Evolutionary conservation across 305 asterid species (phyloP).

Genomic region (Rubia peregrina): DNA sequence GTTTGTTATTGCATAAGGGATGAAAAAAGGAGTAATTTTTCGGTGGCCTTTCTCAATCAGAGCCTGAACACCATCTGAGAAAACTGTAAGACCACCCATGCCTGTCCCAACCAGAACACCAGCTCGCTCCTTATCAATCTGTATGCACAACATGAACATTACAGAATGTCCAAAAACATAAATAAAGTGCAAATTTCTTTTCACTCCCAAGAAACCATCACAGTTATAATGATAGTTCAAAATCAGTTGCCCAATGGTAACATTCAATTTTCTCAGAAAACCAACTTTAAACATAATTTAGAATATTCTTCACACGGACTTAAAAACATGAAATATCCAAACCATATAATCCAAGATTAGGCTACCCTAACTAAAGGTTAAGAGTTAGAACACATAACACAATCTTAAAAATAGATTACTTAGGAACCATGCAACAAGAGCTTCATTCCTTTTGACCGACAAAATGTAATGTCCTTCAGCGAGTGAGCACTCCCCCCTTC

Average conservation of each 20-base stretch:
- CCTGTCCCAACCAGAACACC: constrained; percentile 67
- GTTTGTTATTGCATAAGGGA: constrained; percentile 61
- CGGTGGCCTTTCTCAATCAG: constrained; percentile 53
- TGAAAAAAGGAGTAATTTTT: constrained; percentile 64
- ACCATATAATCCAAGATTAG: too few relatives aligned
- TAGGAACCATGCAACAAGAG: too few relatives aligned
- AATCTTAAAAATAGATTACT: too few relatives aligned
- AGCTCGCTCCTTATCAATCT: constrained; percentile 47
- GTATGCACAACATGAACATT: constrained; percentile 8
- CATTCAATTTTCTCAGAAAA: background rate
- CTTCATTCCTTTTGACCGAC: too few relatives aligned
- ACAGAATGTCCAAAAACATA: background rate
- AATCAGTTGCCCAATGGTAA: background rate
- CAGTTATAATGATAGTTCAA: background rate
- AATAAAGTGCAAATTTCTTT: background rate
- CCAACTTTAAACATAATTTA: too few relatives aligned
- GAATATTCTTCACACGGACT: too few relatives aligned
- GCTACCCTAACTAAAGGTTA: too few relatives aligned
- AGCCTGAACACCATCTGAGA: constrained; percentile 57
- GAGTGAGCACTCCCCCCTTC: too few relatives aligned
- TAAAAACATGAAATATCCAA: too few relatives aligned
- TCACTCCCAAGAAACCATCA: background rate
- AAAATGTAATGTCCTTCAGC: too few relatives aligned
- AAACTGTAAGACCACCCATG: constrained; percentile 57
- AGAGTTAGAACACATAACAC: too few relatives aligned